Conservation (phyloP, 768 basidiomycete genomes). For the Trametes gibbosa region DNA sequence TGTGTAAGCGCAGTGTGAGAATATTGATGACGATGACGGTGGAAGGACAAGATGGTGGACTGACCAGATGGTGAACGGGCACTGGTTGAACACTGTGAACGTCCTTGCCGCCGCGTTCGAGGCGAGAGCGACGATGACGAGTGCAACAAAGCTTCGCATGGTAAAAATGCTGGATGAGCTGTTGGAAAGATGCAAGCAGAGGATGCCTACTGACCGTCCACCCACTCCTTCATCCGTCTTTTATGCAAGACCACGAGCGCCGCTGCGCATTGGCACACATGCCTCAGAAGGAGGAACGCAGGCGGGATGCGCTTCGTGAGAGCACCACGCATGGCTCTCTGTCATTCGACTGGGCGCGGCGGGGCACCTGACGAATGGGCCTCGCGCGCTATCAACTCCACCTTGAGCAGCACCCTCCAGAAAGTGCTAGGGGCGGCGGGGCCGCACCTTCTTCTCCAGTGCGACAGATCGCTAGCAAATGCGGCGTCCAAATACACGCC, state of each 20-base stretch:
- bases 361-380: not conserved
- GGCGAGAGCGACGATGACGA: conserved; percentile 9
- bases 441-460: not conserved
- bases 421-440: conserved; percentile 2
- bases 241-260: not conserved
- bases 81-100: conserved; percentile 43
- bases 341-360: not conserved
- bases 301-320: not conserved
- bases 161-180: not conserved
- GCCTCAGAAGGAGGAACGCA: not conserved
- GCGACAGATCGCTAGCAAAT: not conserved
- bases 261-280: not conserved
- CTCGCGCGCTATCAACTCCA: not conserved
- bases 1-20: conserved; percentile 1
- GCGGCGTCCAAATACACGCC: not conserved
- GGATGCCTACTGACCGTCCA: not conserved
- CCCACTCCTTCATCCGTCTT: not conserved
- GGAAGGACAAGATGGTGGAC: not conserved
- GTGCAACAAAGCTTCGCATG: conserved; percentile 16
- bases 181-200: not conserved
- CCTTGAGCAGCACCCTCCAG: not conserved
- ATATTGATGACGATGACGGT: not conserved
- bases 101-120: conserved; percentile 20
- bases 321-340: conserved; percentile 1
- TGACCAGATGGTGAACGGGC: conserved; percentile 43